Evolutionary conservation across 208 protist genomes (phyloP), one percentile per base, ranked within the genome.

Genomic region (Acanthamoeba polyphaga): DNA sequence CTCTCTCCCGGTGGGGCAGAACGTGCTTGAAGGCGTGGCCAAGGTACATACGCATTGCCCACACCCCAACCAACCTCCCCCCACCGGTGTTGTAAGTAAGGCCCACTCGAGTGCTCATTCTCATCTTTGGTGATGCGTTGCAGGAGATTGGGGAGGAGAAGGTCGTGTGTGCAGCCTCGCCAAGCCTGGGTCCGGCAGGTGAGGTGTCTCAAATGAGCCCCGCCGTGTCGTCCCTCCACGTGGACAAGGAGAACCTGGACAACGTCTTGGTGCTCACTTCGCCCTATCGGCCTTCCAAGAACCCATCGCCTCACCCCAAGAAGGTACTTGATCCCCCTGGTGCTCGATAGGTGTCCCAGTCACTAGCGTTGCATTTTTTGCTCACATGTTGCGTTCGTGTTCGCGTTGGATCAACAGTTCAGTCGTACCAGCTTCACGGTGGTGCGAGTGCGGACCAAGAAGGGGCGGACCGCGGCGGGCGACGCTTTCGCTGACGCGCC

Each of bases 401-500:
- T 49, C 43, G 3, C 43, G 43, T 49, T 17, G 34, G 51, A 64
- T 9, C 34, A 7, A 38, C 80, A 88, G 80, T 46, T 88, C 6
- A 43, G 51, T 27, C 43, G 80, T 12, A 64, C 80, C 80, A 88
- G 80, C 80, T 46, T 88, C 32, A 88, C 51, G 3, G 80, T 88
- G n/a, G 80, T 88, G n/a, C 80, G 80, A 62, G 80, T 88, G 51
- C 22, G 51, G 49, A 64, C 80, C 80, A 88, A 88, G 51, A 88
- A 88, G 80, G 80, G 80, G 6, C 34, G 80, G 51, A 38, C 80
- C 5, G 29, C 80, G 6, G 53, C 22, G 12, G 80, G 80, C 6
- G 80, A 88, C 7, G 80, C 80, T 27, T 88, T 88, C 49, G 78
- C 78, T 17, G 80, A 88, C 29, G 7, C 80, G 43, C 15, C 51